Evolutionary conservation across 2,329 filamentous ascomycete species (phyloP).

Genomic region (Phialocephala sp.): DNA sequence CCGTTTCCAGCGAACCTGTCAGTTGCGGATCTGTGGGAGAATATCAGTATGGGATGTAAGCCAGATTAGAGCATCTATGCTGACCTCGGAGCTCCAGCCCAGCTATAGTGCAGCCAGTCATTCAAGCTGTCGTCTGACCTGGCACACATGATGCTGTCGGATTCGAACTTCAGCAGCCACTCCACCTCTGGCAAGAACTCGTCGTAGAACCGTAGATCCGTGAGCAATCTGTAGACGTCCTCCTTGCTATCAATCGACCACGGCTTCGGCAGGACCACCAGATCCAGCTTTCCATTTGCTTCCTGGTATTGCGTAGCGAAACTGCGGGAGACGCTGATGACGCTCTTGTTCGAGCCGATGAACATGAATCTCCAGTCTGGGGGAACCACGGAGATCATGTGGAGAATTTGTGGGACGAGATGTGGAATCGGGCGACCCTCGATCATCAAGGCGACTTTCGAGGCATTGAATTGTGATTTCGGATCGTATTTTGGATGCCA

Average conservation of each 20-base stretch:
- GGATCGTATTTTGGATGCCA: conserved; percentile 41
- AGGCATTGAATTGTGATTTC: conserved; percentile 47
- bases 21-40: conserved; percentile 42
- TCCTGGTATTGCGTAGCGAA: conserved; percentile 56
- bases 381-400: conserved; percentile 61
- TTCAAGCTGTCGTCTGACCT: conserved; percentile 58
- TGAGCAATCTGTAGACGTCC: conserved; percentile 54
- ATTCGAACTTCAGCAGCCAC: conserved; percentile 60
- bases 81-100: conserved; percentile 58
- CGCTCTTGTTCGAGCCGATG: conserved; percentile 55
- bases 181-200: conserved; percentile 56
- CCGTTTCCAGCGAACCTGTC: conserved; percentile 58
- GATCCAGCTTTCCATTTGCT: conserved; percentile 56
- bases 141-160: conserved; percentile 61
- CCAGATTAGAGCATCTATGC: conserved; percentile 5
- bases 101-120: conserved; percentile 60
- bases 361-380: conserved; percentile 62
- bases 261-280: conserved; percentile 54
- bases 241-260: conserved; percentile 55
- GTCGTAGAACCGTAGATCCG: conserved; percentile 58
- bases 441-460: conserved; percentile 58
- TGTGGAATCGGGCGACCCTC: conserved; percentile 56
- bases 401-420: conserved; percentile 59
- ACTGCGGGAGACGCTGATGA: conserved; percentile 51
- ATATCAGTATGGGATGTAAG: neutral